phyloP scores from a whole-genome alignment of 345 rosid species.

The Pseudoturritis turrita region DNA sequence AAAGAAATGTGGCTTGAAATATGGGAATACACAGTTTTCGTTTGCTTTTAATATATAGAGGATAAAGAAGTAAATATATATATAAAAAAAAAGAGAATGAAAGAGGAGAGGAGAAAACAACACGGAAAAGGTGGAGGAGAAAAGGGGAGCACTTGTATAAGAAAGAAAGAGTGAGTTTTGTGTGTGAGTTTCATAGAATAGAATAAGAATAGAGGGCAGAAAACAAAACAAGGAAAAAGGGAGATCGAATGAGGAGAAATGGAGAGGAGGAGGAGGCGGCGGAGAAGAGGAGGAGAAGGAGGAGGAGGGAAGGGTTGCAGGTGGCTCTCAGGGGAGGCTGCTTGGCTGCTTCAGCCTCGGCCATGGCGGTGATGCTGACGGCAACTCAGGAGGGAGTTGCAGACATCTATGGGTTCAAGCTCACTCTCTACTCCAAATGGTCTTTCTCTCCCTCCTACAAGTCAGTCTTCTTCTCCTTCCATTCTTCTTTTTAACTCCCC shows the following conservation, averaged over 20 bases:
- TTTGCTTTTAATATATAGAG: too few species aligned
- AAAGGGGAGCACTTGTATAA: slow-evolving; percentile 15
- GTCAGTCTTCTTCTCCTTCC: slow-evolving; percentile 38
- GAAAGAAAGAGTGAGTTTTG: slow-evolving; percentile 8
- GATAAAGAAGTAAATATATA: too few species aligned
- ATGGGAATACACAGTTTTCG: slow-evolving; percentile 20
- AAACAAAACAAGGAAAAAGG: background rate
- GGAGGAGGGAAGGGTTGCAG: slow-evolving; percentile 40
- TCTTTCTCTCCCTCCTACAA: slow-evolving; percentile 69
- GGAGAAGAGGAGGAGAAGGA: slow-evolving; percentile 10
- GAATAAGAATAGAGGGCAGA: background rate
- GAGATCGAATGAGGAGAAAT: slow-evolving; percentile 18
- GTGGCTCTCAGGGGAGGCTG: slow-evolving; percentile 47
- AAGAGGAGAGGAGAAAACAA: slow-evolving; percentile 13
- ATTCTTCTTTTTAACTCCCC: background rate
- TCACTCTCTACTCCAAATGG: slow-evolving; percentile 66
- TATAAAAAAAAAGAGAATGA: background rate
- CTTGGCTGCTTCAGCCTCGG: slow-evolving; percentile 50
- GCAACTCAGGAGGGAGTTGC: slow-evolving; percentile 50
- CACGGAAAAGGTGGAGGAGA: slow-evolving; percentile 22
- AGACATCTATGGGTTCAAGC: slow-evolving; percentile 56
- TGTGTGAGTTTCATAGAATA: background rate
- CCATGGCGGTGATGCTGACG: slow-evolving; percentile 64
- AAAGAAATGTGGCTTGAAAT: slow-evolving; percentile 9
- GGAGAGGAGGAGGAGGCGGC: slow-evolving; percentile 18